Evolutionary conservation across 768 basidiomycete species (phyloP).

Genomic region (Hygrophorus russula): DNA sequence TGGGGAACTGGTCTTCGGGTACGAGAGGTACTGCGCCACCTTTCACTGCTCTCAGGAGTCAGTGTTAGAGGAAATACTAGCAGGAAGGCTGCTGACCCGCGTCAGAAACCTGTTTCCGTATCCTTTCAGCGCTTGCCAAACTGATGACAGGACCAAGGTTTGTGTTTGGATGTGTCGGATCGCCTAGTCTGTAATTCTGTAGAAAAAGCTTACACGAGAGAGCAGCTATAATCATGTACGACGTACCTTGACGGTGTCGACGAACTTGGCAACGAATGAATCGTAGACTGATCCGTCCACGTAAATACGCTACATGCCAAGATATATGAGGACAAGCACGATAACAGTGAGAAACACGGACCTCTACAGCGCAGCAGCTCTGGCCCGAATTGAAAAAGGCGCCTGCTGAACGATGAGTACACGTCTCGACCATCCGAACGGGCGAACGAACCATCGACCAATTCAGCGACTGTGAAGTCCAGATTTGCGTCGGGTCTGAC

Average conservation of each 20-base stretch:
- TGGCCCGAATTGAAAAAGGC: slow-evolving; percentile 97
- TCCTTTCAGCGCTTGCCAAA: slow-evolving; percentile 71
- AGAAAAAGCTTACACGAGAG: background rate
- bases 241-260: slow-evolving; percentile 59
- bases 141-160: slow-evolving; percentile 93
- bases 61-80: background rate
- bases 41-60: slow-evolving; percentile 31
- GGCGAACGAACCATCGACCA: slow-evolving; percentile 68
- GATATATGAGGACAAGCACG: background rate
- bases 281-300: slow-evolving; percentile 83
- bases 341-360: slow-evolving; percentile 16
- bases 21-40: slow-evolving; percentile 76
- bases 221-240: background rate
- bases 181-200: slow-evolving; percentile 76
- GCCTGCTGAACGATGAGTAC: slow-evolving; percentile 29
- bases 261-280: slow-evolving; percentile 63
- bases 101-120: slow-evolving; percentile 78
- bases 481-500: slow-evolving; percentile 82
- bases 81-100: slow-evolving; percentile 45
- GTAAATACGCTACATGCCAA: slow-evolving; percentile 63
- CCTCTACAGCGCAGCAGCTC: slow-evolving; percentile 92
- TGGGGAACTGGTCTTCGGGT: slow-evolving; percentile 51
- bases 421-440: slow-evolving; percentile 1
- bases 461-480: slow-evolving; percentile 69
- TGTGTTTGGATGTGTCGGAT: slow-evolving; percentile 63